Percentiles rank a stretch among this genome's conserved stretches.
phyloP scores from a whole-genome alignment of 108 stramenopile species.

The Discostella stelligeroides region DNA sequence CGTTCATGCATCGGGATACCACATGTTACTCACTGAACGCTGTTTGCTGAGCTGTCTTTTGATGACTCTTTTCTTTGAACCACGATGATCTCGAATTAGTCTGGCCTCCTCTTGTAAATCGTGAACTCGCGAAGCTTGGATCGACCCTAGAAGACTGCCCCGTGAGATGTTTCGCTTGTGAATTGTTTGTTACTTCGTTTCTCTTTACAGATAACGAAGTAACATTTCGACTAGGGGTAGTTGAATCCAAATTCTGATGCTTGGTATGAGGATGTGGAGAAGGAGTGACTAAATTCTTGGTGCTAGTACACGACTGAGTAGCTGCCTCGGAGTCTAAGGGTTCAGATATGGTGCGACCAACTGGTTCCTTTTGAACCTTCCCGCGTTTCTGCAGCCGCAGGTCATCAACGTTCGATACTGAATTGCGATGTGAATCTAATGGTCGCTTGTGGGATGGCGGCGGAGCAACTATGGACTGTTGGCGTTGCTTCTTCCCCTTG shows the following conservation, averaged over 20 bases:
- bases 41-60: constrained; percentile 31
- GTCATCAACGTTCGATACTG: constrained; percentile 40
- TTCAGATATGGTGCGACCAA: constrained; percentile 31
- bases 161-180: constrained; percentile 3
- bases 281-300: constrained; percentile 39
- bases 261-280: constrained; percentile 36
- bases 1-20: constrained; percentile 1
- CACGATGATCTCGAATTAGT: constrained; percentile 27
- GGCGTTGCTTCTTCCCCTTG: constrained; percentile 22
- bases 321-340: constrained; percentile 5
- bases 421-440: constrained; percentile 25
- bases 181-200: neutral
- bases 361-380: constrained; percentile 16
- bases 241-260: neutral
- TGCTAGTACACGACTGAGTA: neutral
- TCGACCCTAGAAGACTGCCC: neutral
- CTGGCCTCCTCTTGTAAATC: constrained; percentile 6
- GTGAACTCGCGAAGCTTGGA: constrained; percentile 7
- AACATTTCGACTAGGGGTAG: constrained; percentile 3
- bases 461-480: constrained; percentile 2
- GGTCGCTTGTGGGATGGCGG: constrained; percentile 19
- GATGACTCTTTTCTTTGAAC: constrained; percentile 37
- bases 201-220: constrained; percentile 1
- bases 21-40: constrained; percentile 29
- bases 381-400: constrained; percentile 42